Conservation (phyloP, 2,329 filamentous ascomycete genomes). For the Fusarium lyarnte region DNA sequence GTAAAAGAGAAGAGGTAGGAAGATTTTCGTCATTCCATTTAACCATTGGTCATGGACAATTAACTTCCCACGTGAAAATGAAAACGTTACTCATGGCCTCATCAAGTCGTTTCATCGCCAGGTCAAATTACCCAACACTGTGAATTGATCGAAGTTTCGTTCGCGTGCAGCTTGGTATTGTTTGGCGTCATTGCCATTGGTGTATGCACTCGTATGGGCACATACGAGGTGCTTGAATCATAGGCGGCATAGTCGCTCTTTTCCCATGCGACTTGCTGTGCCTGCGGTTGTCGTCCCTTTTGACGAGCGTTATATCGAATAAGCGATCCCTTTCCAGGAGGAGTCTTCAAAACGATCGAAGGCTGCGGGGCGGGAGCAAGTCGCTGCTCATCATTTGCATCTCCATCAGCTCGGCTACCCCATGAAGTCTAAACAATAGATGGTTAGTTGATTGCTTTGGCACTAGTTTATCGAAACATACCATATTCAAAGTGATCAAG, state of each 20-base stretch:
- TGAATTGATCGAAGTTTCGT: slow-evolving; percentile 34
- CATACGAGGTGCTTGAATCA: slow-evolving; percentile 51
- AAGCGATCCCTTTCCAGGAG: slow-evolving; percentile 55
- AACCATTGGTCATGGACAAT: slow-evolving; percentile 31
- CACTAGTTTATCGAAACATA: slow-evolving; percentile 58
- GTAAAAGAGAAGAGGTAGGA: slow-evolving; percentile 22
- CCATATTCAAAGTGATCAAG: slow-evolving; percentile 82
- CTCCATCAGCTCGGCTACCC: slow-evolving; percentile 92
- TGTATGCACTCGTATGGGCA: slow-evolving; percentile 44
- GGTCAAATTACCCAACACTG: slow-evolving; percentile 39
- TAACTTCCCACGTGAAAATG: slow-evolving; percentile 28
- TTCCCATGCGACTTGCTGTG: slow-evolving; percentile 43
- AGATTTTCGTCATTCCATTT: slow-evolving; percentile 19
- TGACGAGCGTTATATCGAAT: slow-evolving; percentile 58
- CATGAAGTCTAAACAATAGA: slow-evolving; percentile 77
- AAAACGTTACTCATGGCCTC: slow-evolving; percentile 43
- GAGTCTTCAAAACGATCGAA: slow-evolving; percentile 55
- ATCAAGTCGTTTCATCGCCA: slow-evolving; percentile 41
- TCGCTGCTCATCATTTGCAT: slow-evolving; percentile 80
- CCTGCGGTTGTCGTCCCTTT: slow-evolving; percentile 49
- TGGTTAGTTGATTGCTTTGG: slow-evolving; percentile 18
- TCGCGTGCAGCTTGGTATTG: slow-evolving; percentile 35
- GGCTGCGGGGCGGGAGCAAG: slow-evolving; percentile 63
- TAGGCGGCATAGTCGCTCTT: slow-evolving; percentile 48
- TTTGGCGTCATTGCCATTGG: slow-evolving; percentile 36